Percentiles rank a stretch among this genome's conserved stretches.
These are phyloP conservation scores for Ilex aquifolium DNA, from an alignment of 257 asterid genomes.

Conservation along the genomic window DNA sequence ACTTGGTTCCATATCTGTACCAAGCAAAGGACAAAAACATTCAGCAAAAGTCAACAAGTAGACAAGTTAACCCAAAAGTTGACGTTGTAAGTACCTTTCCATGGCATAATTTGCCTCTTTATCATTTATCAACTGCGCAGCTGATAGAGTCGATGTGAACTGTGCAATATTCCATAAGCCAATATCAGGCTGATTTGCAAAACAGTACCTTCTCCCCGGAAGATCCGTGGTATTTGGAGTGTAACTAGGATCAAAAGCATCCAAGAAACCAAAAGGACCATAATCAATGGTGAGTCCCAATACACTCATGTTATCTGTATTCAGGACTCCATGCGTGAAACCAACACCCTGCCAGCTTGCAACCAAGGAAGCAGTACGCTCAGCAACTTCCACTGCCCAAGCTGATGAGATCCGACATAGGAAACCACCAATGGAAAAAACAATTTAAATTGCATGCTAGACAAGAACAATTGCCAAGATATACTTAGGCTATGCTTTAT, in stretches of 20 bases:
- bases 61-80: background rate
- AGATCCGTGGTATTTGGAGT: constrained; percentile 99
- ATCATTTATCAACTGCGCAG: constrained; percentile 70
- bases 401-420: constrained; percentile 40
- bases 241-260: constrained; percentile 94
- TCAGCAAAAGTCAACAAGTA: constrained; percentile 13
- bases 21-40: constrained; percentile 8
- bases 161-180: constrained; percentile 95
- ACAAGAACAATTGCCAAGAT: background rate
- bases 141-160: constrained; percentile 60
- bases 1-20: constrained; percentile 78
- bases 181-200: constrained; percentile 97
- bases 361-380: constrained; percentile 84
- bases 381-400: constrained; percentile 97
- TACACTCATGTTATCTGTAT: constrained; percentile 97
- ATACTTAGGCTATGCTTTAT: background rate
- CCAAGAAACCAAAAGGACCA: constrained; percentile 98
- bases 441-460: constrained; percentile 4
- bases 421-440: no score
- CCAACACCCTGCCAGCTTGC: constrained; percentile 99
- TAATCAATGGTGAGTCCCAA: constrained; percentile 93
- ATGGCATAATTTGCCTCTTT: constrained; percentile 78
- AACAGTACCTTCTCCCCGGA: constrained; percentile 95
- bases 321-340: constrained; percentile 96
- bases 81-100: constrained; percentile 60